A percentile compares a stretch with the other conserved stretches of the same genome.
phyloP scores from a whole-genome alignment of 805 yeast species.

The Candida corydali region DNA sequence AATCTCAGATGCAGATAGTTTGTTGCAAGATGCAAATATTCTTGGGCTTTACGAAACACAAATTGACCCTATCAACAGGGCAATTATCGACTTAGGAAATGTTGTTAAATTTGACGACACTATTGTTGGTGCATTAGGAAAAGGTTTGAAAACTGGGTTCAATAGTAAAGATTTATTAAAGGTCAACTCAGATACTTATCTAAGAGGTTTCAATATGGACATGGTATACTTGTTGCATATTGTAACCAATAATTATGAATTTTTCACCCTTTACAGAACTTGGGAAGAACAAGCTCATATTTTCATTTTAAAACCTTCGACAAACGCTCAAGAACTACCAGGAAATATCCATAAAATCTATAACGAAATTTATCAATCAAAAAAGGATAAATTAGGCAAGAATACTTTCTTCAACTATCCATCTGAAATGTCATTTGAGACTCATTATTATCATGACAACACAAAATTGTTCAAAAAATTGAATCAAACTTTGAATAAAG shows the following conservation, averaged over 20 bases:
- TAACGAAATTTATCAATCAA: constrained; percentile 46
- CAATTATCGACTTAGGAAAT: constrained; percentile 74
- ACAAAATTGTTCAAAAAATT: constrained; percentile 55
- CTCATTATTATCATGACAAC: constrained; percentile 50
- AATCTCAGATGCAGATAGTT: constrained; percentile 50
- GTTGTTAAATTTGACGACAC: constrained; percentile 65
- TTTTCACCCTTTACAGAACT: constrained; percentile 62
- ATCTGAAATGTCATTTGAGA: constrained; percentile 50
- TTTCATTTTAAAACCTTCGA: constrained; percentile 64
- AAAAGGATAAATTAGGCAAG: constrained; percentile 41
- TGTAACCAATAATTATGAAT: constrained; percentile 69
- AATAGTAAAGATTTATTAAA: constrained; percentile 52
- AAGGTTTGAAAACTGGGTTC: constrained; percentile 83
- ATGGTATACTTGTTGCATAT: constrained; percentile 66
- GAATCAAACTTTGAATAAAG: constrained; percentile 47
- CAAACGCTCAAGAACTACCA: constrained; percentile 62
- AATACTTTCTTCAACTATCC: constrained; percentile 50
- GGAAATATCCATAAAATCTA: constrained; percentile 51
- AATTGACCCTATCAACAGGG: constrained; percentile 63
- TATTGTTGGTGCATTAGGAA: constrained; percentile 78
- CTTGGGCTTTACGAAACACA: constrained; percentile 75
- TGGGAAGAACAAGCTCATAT: constrained; percentile 51
- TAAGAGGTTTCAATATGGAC: constrained; percentile 52
- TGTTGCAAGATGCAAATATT: constrained; percentile 58
- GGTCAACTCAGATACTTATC: constrained; percentile 48